phyloP scores from a whole-genome alignment of 1,139 yeast species.

The Geotrichum europaeum region DNA sequence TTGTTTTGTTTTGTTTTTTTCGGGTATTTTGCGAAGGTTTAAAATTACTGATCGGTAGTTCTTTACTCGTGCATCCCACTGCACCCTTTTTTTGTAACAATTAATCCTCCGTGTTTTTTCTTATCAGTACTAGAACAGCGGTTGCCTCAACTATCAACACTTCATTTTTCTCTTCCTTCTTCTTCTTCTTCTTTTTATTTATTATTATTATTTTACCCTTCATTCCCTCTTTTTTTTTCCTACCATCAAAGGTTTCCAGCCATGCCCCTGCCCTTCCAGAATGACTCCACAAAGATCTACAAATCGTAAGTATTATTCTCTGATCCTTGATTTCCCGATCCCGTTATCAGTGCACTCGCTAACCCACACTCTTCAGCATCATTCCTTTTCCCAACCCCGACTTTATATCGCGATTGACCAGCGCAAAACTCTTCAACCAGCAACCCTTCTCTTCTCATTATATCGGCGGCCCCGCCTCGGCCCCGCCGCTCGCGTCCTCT shows the following conservation, averaged over 20 bases:
- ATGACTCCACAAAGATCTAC: constrained; percentile 22
- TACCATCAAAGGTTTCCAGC: constrained; percentile 9
- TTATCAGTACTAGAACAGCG: not conserved
- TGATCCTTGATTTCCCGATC: not conserved
- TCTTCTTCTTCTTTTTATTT: not conserved
- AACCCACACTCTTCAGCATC: constrained; percentile 14
- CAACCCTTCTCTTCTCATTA: not conserved
- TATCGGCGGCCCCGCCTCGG: constrained; percentile 17
- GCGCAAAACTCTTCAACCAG: constrained; percentile 22
- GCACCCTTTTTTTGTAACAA: not conserved
- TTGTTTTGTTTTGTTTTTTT: too few species aligned
- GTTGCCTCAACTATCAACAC: not conserved
- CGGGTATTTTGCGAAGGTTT: too few species aligned
- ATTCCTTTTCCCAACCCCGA: constrained; percentile 24
- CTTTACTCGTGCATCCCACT: too few species aligned
- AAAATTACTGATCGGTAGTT: too few species aligned
- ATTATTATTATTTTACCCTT: not conserved
- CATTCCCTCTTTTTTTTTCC: not conserved
- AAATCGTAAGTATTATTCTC: constrained; percentile 20
- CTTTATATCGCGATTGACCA: constrained; percentile 29
- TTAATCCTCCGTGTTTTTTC: not conserved
- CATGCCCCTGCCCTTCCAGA: constrained; percentile 10
- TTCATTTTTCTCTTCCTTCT: not conserved
- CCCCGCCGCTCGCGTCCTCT: constrained; percentile 13
- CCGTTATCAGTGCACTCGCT: not conserved